phyloP scores from a whole-genome alignment of 2,329 filamentous ascomycete genomes.

The Cadophora malorum region DNA sequence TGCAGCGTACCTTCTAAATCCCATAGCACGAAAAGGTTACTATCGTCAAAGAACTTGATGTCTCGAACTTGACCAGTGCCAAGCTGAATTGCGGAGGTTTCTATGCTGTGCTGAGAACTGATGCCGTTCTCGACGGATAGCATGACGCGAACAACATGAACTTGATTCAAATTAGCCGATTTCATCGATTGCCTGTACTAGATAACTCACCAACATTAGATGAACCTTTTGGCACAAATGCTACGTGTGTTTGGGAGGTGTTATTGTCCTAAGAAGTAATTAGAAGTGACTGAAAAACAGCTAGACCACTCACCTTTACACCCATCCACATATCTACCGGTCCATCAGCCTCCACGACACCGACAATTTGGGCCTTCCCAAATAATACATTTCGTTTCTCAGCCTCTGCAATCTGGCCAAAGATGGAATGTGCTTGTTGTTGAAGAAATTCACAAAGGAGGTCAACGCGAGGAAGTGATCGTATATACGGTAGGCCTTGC shows the following conservation, averaged over 20 bases:
- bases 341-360: conserved; percentile 28
- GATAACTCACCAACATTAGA: conserved; percentile 35
- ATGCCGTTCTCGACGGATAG: conserved; percentile 43
- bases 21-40: conserved; percentile 42
- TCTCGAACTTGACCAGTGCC: conserved; percentile 43
- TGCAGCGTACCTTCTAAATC: conserved; percentile 37
- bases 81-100: conserved; percentile 38
- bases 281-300: conserved; percentile 7
- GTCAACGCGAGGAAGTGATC: conserved; percentile 64
- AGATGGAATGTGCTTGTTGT: conserved; percentile 64
- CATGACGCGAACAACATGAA: conserved; percentile 40
- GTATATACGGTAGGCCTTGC: conserved; percentile 48
- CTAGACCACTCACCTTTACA: conserved; percentile 31
- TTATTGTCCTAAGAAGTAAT: conserved; percentile 29
- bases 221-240: conserved; percentile 38
- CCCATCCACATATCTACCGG: conserved; percentile 42
- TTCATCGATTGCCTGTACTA: neutral
- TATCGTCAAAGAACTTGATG: conserved; percentile 42
- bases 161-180: conserved; percentile 33
- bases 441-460: conserved; percentile 67
- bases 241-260: conserved; percentile 33
- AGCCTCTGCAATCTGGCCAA: conserved; percentile 71
- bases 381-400: conserved; percentile 73
- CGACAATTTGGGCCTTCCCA: conserved; percentile 53
- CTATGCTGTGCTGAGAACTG: conserved; percentile 37